Conservation (phyloP, 371 early-diverging fungal genomes). For the Mucor irregularis region DNA sequence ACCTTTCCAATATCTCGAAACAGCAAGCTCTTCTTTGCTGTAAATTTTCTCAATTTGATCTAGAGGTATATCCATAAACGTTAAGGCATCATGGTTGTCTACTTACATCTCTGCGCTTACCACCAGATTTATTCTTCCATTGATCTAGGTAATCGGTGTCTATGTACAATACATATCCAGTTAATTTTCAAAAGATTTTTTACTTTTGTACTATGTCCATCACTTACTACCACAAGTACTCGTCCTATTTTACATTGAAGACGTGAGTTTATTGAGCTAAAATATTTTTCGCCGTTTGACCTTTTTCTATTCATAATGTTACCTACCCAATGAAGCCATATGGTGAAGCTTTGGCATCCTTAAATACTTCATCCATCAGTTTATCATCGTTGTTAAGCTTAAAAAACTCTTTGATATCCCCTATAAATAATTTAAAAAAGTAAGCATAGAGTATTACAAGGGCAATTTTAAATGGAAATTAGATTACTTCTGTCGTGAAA, state of each 20-base stretch:
- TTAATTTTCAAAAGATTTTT: not conserved
- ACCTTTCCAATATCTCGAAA: too few species aligned
- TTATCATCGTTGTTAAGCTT: not conserved
- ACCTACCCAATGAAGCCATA: slow-evolving; percentile 7
- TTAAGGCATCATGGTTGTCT: not conserved
- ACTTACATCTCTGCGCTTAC: too few species aligned
- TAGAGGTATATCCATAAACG: not conserved
- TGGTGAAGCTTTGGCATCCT: not conserved
- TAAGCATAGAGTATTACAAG: not conserved
- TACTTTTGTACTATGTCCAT: not conserved
- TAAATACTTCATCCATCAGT: not conserved
- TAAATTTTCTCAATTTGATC: not conserved
- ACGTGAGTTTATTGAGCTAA: not conserved
- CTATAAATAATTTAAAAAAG: not conserved
- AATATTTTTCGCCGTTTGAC: not conserved
- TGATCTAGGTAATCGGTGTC: not conserved
- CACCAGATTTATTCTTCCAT: not conserved
- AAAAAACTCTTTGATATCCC: slow-evolving; percentile 4
- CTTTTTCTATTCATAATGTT: not conserved
- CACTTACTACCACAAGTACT: slow-evolving; percentile 12
- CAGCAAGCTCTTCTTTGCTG: too few species aligned
- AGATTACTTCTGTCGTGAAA: slow-evolving; percentile 7
- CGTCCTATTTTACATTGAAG: too few species aligned
- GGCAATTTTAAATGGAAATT: too few species aligned
- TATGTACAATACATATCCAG: not conserved